Evolutionary conservation across 129 eudicot species (phyloP).

Genomic region (Helianthus tuberosus): DNA sequence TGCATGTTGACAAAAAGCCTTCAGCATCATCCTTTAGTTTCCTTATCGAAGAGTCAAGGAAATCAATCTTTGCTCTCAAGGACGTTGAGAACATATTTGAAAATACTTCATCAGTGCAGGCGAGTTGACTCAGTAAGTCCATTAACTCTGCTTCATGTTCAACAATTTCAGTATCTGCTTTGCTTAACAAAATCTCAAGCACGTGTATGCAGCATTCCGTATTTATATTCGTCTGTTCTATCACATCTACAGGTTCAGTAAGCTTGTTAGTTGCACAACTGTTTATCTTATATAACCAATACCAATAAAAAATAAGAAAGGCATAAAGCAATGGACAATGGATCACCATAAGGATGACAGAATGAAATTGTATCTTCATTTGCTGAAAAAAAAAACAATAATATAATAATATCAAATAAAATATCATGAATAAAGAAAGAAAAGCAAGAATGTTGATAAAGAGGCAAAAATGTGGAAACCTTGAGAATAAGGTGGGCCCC

Average conservation of each 20-base stretch:
- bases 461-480: slow-evolving; percentile 32
- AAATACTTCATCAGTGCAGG: slow-evolving; percentile 51
- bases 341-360: slow-evolving; percentile 46
- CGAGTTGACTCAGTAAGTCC: slow-evolving; percentile 50
- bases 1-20: slow-evolving; percentile 17
- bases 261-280: slow-evolving; percentile 10
- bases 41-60: slow-evolving; percentile 36
- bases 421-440: slow-evolving; percentile 5
- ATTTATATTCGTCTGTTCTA: slow-evolving; percentile 51
- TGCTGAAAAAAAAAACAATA: slow-evolving; percentile 34
- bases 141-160: slow-evolving; percentile 60
- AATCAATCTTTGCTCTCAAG: slow-evolving; percentile 42
- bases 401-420: slow-evolving; percentile 9
- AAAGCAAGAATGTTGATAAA: slow-evolving; percentile 13
- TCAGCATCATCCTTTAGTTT: slow-evolving; percentile 30
- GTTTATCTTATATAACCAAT: slow-evolving; percentile 6
- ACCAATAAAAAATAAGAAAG: neutral
- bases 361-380: slow-evolving; percentile 35
- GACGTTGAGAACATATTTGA: slow-evolving; percentile 36
- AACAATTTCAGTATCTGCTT: slow-evolving; percentile 53
- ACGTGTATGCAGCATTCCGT: slow-evolving; percentile 53
- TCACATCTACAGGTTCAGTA: slow-evolving; percentile 45
- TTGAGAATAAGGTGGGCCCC: slow-evolving; percentile 50
- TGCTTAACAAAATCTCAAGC: slow-evolving; percentile 39
- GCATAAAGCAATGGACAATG: slow-evolving; percentile 2